Evolutionary conservation across 768 basidiomycete genomes (phyloP), one percentile per base, ranked within the genome.

Genomic region (Dendrothele bispora): DNA sequence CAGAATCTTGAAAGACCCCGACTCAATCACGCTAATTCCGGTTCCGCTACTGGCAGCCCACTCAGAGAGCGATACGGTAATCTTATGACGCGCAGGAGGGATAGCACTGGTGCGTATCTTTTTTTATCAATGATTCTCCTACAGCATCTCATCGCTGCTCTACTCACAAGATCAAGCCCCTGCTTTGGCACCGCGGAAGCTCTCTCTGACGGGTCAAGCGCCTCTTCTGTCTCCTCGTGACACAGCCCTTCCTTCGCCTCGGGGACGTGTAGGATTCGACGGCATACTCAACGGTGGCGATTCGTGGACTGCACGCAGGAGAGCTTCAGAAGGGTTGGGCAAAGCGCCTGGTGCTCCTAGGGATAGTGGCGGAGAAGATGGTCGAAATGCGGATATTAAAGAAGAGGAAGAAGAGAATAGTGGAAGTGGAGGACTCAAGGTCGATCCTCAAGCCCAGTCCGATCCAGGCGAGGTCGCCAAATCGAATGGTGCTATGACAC

Each of bases 211-310:
- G 18, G 72, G 75, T 45, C 84, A 84, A 57, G 69, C 72, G 21
- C 66, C 80, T n/a, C 57, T 73, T 15, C 51, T 69, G 46, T 79
- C 83, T 36, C 76, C 86, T 30, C 83, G 86, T 39, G 86, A 87
- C 41, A 60, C 62, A 11, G 72, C 70, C 18, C 67, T 81, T 46
- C 77, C 81, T 35, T 87, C 88, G 28, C 86, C 88, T 55, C 84
- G 88, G 44, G 74, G 73, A 51, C 80, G 87, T 44, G 70, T 79
- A 47, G 75, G 80, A 8, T 88, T 90, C 54, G 88, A 91, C 56
- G 87, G 87, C n/a, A 78, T 89, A 8, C 69, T 90, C 40, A 73
- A 70, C 40, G 72, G 70, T 41, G 83, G 82, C 39, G 88, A 90
- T 43, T 79, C 84, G 25, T 88, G 88, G 88, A 66, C 74, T 15